phyloP scores from a whole-genome alignment of 2,329 filamentous ascomycete species.

The Ascomycota sp. region DNA sequence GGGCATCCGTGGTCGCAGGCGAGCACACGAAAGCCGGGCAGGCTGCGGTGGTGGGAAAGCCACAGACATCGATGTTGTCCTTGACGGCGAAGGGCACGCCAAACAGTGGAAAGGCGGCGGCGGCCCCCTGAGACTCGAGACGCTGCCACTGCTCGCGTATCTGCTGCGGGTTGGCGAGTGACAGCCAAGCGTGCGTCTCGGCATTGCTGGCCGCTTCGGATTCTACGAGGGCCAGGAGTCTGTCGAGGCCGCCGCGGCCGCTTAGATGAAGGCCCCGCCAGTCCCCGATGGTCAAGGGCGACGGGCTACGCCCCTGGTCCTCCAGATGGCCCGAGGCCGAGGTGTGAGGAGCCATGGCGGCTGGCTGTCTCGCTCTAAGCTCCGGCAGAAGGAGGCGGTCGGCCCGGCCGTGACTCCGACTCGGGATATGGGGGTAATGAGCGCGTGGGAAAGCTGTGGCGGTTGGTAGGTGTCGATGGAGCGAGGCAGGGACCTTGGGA shows the following conservation, averaged over 20 bases:
- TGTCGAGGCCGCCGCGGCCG: slow-evolving; percentile 7
- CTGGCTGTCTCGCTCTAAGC: too few relatives aligned
- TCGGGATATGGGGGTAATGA: too few relatives aligned
- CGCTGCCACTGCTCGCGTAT: slow-evolving; percentile 5
- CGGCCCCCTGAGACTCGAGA: neutral
- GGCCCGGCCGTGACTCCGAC: too few relatives aligned
- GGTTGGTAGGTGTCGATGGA: too few relatives aligned
- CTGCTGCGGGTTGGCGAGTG: slow-evolving; percentile 10
- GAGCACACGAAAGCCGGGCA: slow-evolving; percentile 26
- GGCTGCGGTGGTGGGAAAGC: slow-evolving; percentile 29
- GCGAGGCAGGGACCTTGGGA: too few relatives aligned
- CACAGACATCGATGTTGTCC: slow-evolving; percentile 32
- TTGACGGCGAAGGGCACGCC: slow-evolving; percentile 37
- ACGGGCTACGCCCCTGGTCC: neutral
- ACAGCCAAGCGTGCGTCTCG: slow-evolving; percentile 12
- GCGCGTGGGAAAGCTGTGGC: too few relatives aligned
- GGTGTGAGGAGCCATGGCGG: neutral
- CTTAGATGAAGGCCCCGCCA: slow-evolving; percentile 9
- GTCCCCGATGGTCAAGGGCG: slow-evolving; percentile 5
- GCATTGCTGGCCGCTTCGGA: slow-evolving; percentile 4
- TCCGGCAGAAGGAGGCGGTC: too few relatives aligned
- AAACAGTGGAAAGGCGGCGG: slow-evolving; percentile 23
- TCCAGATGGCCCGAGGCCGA: neutral
- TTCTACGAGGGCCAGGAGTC: slow-evolving; percentile 8
- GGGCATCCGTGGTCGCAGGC: slow-evolving; percentile 22